Evolutionary conservation across 2,329 filamentous ascomycete species (phyloP), one percentile per base, ranked within the genome.

Genomic region (Microdochium bolleyi): DNA sequence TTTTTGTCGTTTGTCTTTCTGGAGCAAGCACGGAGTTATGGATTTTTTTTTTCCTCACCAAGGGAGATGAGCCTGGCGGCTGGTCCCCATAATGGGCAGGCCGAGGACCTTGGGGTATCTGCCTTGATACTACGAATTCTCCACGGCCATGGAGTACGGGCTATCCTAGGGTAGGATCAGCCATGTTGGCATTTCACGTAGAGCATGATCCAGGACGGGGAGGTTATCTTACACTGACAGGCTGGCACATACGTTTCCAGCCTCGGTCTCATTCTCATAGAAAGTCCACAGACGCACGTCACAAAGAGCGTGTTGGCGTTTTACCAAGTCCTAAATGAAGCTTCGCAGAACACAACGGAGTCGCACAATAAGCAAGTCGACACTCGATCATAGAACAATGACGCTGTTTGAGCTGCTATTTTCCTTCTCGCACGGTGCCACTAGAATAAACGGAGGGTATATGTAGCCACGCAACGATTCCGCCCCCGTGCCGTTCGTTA

Each of bases 401-500:
- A n/a, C n/a, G n/a, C n/a, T n/a, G n/a, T n/a, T n/a, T n/a, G n/a
- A n/a, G n/a, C n/a, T n/a, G n/a, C n/a, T n/a, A n/a, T n/a, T n/a
- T n/a, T n/a, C n/a, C n/a, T n/a, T n/a, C n/a, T n/a, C n/a, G n/a
- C n/a, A n/a, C n/a, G n/a, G n/a, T n/a, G n/a, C n/a, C n/a, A n/a
- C n/a, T n/a, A n/a, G n/a, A n/a, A n/a, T n/a, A n/a, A n/a, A n/a
- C n/a, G n/a, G n/a, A n/a, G n/a, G n/a, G n/a, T n/a, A n/a, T n/a
- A n/a, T n/a, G n/a, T n/a, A n/a, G n/a, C n/a, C n/a, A n/a, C n/a
- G n/a, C n/a, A n/a, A n/a, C n/a, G n/a, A n/a, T 32, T 30, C 16
- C 49, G n/a, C n/a, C 24, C 24, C 14, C n/a, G 13, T 50, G 19
- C 19, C 49, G 27, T 7, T 50, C 46, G 54, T 62, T 70, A 87